Evolutionary conservation across 192 early-diverging fungal species (phyloP), one percentile per base, ranked within the genome.

Genomic region (Diversispora epigaea): DNA sequence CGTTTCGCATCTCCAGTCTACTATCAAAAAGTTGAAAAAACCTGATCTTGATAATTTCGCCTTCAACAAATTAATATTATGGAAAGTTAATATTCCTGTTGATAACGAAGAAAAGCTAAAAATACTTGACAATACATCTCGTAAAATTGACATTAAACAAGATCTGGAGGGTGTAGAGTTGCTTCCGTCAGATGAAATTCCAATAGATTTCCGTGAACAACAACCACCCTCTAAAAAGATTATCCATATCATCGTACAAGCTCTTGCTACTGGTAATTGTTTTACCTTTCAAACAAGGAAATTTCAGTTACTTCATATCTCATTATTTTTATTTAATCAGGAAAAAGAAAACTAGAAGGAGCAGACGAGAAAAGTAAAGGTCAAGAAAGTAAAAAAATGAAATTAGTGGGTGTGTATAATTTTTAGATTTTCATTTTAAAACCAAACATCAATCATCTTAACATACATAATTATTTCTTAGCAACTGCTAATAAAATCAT

Each of bases 21-120:
- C 64, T 41, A 77, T 77, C 25, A 70, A 70, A 7, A 22, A 55
- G 32, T 5, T 58, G 52, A 40, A 66, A 19, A n/a, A 19, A 19
- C 43, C 21, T 11, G 4, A 2, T 14, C 70, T 77, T 62, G n/a
- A 62, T 17, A 43, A 77, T 3, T 1, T 77, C 66, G 58, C 3
- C 56, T 8, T 45, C 0, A 49, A 65, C 32, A 46, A 6, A 44
- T 68, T 17, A 47, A 21, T 22, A 58, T 57, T 58, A 5, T 76
- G 68, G 70, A 41, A 46, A 15, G 57, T 68, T 17, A 47, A 21
- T 46, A 58, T 57, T 58, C 15, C 47, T 21, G 22, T 58, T 21
- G 22, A 58, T 7, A 58, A 22, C 8, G 56, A 58, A 58, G 21
- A 58, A 22, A 58, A 7, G 21, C 46, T 47, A 47, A 58, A 21